These are phyloP conservation scores for Suhomyces sp. DNA, from an alignment of 805 yeast species.

Conservation along the genomic window DNA sequence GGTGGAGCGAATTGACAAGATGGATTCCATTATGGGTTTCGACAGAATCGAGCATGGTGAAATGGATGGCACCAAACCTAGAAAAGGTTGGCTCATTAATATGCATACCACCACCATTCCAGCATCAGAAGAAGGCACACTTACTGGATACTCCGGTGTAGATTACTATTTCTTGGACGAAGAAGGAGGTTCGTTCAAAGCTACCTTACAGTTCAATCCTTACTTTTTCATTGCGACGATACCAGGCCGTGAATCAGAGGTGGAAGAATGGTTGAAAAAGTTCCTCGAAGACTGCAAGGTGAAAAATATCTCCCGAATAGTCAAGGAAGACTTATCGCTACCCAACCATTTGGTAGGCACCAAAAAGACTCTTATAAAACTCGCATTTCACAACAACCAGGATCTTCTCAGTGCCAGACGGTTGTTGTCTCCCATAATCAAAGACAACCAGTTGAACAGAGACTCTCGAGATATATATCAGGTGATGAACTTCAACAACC, in stretches of 20 bases:
- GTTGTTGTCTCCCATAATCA: constrained; percentile 63
- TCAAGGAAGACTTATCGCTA: constrained; percentile 75
- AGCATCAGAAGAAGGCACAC: constrained; percentile 49
- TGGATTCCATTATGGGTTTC: constrained; percentile 87
- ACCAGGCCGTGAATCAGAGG: constrained; percentile 64
- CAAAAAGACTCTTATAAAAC: constrained; percentile 57
- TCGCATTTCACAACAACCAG: constrained; percentile 69
- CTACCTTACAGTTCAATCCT: constrained; percentile 80
- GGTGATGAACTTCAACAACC: constrained; percentile 44
- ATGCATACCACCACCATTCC: constrained; percentile 85
- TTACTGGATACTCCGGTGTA: constrained; percentile 73
- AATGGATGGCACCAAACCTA: constrained; percentile 41
- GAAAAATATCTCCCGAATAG: constrained; percentile 52
- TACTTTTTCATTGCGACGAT: constrained; percentile 72
- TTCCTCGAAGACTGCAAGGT: constrained; percentile 56
- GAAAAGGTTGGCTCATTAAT: constrained; percentile 87
- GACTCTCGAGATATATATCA: constrained; percentile 68
- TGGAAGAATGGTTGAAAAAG: constrained; percentile 79
- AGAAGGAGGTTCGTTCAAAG: constrained; percentile 94
- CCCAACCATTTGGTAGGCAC: constrained; percentile 87
- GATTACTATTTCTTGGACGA: constrained; percentile 93
- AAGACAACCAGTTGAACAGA: constrained; percentile 58
- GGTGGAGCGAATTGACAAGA: constrained; percentile 56
- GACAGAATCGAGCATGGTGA: constrained; percentile 74
- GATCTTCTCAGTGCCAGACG: constrained; percentile 78